Percentiles rank a stretch among this genome's conserved stretches.
Conservation (phyloP, 75 land plant genomes). For the Ceratopteris richardii region DNA sequence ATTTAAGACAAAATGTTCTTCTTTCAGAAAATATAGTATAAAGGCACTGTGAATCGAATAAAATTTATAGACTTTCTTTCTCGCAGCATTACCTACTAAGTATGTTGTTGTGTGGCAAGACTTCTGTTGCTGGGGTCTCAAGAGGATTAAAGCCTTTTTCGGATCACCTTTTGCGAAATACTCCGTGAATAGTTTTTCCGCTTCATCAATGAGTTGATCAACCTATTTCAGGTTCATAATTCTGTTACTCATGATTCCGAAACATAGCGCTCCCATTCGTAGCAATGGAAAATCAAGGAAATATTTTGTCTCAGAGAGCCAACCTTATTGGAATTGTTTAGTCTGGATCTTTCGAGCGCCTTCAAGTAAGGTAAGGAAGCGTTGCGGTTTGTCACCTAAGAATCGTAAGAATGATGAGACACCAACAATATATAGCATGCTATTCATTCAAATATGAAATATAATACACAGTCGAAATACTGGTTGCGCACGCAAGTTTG, state of each 20-base stretch:
- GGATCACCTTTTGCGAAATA: slow-evolving; percentile 46
- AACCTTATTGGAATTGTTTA: slow-evolving; percentile 64
- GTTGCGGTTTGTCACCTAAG: slow-evolving; percentile 40
- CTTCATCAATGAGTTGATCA: slow-evolving; percentile 38
- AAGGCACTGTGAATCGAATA: too few species aligned
- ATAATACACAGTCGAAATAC: too few species aligned
- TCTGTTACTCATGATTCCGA: too few species aligned
- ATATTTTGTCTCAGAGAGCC: neutral
- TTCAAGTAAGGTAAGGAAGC: slow-evolving; percentile 45
- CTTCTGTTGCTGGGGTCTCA: slow-evolving; percentile 44
- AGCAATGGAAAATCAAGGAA: neutral
- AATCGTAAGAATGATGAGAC: too few species aligned
- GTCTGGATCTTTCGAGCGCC: slow-evolving; percentile 48
- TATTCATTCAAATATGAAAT: too few species aligned
- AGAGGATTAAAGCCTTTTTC: slow-evolving; percentile 38
- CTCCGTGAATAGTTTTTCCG: slow-evolving; percentile 44
- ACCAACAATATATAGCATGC: too few species aligned
- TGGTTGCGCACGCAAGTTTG: too few species aligned
- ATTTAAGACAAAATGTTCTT: too few species aligned
- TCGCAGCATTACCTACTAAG: slow-evolving; percentile 40
- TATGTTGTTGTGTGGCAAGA: slow-evolving; percentile 46
- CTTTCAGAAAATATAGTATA: too few species aligned
- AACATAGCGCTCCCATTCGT: slow-evolving; percentile 2
- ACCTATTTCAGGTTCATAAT: too few species aligned
- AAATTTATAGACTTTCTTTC: too few species aligned